Conservation (phyloP, 2,329 filamentous ascomycete genomes). For the Colletotrichum plurivorum region DNA sequence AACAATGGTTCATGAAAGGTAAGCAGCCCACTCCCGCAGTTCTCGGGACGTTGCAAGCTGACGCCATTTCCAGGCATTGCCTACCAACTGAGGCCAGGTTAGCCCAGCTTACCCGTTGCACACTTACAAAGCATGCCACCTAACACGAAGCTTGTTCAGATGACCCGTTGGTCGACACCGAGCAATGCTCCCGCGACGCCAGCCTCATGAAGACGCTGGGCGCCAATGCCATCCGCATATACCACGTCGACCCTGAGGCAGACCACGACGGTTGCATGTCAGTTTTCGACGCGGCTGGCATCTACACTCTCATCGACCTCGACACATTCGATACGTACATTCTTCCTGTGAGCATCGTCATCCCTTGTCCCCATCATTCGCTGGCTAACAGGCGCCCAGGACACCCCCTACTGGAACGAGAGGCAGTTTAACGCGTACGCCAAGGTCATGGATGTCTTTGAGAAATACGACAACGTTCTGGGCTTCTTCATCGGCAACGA, state of each 20-base stretch:
- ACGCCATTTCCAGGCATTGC: conserved; percentile 72
- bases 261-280: conserved; percentile 87
- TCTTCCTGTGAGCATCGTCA: conserved; percentile 63
- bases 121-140: conserved; percentile 19
- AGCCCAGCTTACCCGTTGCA: conserved; percentile 40
- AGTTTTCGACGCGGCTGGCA: conserved; percentile 82
- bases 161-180: conserved; percentile 82
- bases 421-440: conserved; percentile 78
- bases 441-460: conserved; percentile 83
- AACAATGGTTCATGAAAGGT: conserved; percentile 90
- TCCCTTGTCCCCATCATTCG: not conserved
- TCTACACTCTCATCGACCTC: conserved; percentile 88
- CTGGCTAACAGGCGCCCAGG: conserved; percentile 53
- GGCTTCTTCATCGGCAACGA: conserved; percentile 94
- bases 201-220: conserved; percentile 84
- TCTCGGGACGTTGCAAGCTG: conserved; percentile 17
- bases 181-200: conserved; percentile 84
- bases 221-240: conserved; percentile 88
- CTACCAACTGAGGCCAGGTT: conserved; percentile 70
- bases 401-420: conserved; percentile 78
- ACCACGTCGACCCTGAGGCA: conserved; percentile 82
- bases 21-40: conserved; percentile 38
- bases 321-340: conserved; percentile 82
- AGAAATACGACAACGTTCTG: conserved; percentile 82
- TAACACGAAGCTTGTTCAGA: conserved; percentile 51